Percentiles rank a stretch among this genome's conserved stretches.
Conservation (phyloP, 2,329 filamentous ascomycete genomes). For the Lecanicillium sp. region DNA sequence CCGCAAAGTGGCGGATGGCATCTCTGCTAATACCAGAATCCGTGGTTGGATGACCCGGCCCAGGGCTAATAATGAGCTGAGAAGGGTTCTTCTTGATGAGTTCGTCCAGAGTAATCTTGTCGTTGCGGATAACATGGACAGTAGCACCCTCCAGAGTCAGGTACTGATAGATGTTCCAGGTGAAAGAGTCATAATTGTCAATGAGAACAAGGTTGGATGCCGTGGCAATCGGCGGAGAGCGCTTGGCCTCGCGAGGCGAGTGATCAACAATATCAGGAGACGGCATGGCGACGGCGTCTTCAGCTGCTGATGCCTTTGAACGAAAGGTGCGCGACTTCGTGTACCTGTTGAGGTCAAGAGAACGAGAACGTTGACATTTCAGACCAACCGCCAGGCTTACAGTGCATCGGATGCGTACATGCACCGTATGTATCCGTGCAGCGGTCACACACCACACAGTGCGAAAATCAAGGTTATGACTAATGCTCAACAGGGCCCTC, state of each 20-base stretch:
- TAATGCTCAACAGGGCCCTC: not conserved
- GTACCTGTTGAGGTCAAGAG: not conserved
- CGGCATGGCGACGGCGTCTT: conserved; percentile 36
- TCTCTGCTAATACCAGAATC: conserved; percentile 93
- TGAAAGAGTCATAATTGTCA: conserved; percentile 99
- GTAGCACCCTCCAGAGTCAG: conserved; percentile 90
- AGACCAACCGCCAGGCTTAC: not conserved
- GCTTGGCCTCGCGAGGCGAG: conserved; percentile 78
- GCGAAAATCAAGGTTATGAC: not conserved
- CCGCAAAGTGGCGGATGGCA: conserved; percentile 83
- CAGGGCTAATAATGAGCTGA: conserved; percentile 90
- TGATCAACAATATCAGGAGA: conserved; percentile 60
- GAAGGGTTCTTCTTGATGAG: conserved; percentile 80
- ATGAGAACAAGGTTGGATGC: conserved; percentile 92
- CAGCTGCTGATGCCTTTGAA: not conserved
- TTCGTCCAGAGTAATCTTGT: conserved; percentile 81
- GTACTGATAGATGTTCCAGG: conserved; percentile 99
- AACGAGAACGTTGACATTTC: not conserved
- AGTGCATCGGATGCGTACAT: not conserved
- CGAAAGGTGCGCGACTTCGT: not conserved
- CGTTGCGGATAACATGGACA: conserved; percentile 86
- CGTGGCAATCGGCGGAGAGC: conserved; percentile 64
- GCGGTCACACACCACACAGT: not conserved
- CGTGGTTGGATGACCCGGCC: conserved; percentile 83
- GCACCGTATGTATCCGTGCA: not conserved